Evolutionary conservation across 2,329 filamentous ascomycete species (phyloP), one percentile per base, ranked within the genome.

Genomic region (Curvularia sp.): DNA sequence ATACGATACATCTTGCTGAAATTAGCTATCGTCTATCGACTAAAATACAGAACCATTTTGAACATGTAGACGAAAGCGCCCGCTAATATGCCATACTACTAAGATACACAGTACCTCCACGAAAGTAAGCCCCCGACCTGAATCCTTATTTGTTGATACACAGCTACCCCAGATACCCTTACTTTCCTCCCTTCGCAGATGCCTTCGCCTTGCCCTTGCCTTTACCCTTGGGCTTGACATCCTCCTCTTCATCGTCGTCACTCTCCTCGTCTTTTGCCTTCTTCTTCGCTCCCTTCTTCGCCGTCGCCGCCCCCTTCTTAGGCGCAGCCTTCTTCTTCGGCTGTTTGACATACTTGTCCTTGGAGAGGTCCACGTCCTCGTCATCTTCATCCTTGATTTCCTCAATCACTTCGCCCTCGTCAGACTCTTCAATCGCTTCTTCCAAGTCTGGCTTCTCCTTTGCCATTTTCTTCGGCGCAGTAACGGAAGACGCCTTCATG

Each of bases 261-360:
- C 75, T 68, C 47, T 76, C 64, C 49, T 75, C 69, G 13, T 75
- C 69, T 26, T 74, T 68, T 49, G 62, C 56, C 58, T 69, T 68
- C 65, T 73, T 81, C 78, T 80, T 76, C 67, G 69, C 75, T 10
- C 79, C 47, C 64, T 81, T 81, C 74, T 86, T 85, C 71, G 75
- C 66, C 13, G 80, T 67, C 2, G 67, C 69, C 30, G 77, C 75
- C 24, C 24, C 24, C 52, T 75, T 79, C 49, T 76, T 80, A 30
- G 81, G 72, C 13, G 79, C 77, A 58, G 82, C 83, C 77, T 88
- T 92, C 64, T 86, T 87, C 83, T 97, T 97, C 12, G 94, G 92
- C 73, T 90, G 85, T 77, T 95, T 96, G 75, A 98, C 93, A 72
- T 96, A 97, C 78, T 97, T 98, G 79, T 99, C 95, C 74, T 94